Conservation (phyloP, 345 rosid genomes). For the Leavenworthia alabamica region DNA sequence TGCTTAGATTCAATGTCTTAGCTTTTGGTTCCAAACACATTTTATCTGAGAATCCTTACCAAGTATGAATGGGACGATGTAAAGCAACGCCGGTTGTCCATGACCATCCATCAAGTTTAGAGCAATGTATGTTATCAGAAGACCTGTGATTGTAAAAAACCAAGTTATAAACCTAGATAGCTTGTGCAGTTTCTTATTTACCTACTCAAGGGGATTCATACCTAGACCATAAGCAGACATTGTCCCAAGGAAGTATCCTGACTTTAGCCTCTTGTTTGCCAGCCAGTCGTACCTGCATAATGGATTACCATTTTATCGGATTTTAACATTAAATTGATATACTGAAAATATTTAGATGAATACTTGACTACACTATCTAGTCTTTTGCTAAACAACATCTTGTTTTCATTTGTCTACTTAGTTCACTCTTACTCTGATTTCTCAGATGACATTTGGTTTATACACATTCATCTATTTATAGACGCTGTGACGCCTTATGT, state of each 20-base stretch:
- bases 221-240: slow-evolving; percentile 93
- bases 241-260: slow-evolving; percentile 87
- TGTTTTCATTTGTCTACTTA: background rate
- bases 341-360: background rate
- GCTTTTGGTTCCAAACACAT: background rate
- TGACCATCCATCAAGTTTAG: slow-evolving; percentile 96
- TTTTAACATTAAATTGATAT: background rate
- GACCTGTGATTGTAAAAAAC: slow-evolving; percentile 64
- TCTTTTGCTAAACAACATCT: background rate
- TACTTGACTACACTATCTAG: background rate
- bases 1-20: background rate
- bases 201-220: too few species aligned
- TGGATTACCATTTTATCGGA: background rate
- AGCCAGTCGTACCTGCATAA: slow-evolving; percentile 82
- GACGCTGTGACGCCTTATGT: background rate
- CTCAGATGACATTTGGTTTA: background rate
- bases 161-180: too few species aligned
- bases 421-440: background rate
- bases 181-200: too few species aligned
- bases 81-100: slow-evolving; percentile 96
- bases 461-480: background rate
- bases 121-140: slow-evolving; percentile 84
- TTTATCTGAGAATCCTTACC: slow-evolving; percentile 39
- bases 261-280: slow-evolving; percentile 58
- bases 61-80: slow-evolving; percentile 90